phyloP scores from a whole-genome alignment of 192 early-diverging fungal species.

The Backusella luteola region DNA sequence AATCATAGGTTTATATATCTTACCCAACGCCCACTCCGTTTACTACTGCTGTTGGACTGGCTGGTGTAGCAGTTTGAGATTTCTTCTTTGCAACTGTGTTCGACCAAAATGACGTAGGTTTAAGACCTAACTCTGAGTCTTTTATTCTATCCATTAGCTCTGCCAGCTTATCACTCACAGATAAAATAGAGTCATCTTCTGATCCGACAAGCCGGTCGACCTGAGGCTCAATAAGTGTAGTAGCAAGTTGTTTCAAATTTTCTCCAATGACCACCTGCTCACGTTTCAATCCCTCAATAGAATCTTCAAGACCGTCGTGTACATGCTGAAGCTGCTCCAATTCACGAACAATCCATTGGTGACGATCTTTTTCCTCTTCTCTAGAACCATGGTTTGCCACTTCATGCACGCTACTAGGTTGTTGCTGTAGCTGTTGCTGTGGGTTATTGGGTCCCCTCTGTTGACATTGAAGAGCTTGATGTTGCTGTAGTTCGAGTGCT shows the following conservation, averaged over 20 bases:
- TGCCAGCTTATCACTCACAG: constrained; percentile 31
- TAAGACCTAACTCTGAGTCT: constrained; percentile 19
- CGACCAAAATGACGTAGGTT: neutral
- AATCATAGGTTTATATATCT: neutral
- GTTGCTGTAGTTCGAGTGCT: neutral
- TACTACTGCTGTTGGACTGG: neutral
- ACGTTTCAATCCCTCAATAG: constrained; percentile 45
- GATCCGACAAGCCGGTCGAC: constrained; percentile 27
- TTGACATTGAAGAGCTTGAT: constrained; percentile 12
- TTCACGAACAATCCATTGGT: constrained; percentile 46
- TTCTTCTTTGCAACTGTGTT: neutral
- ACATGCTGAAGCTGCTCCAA: constrained; percentile 44
- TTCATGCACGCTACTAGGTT: constrained; percentile 7
- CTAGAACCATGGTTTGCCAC: constrained; percentile 13
- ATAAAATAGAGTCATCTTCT: constrained; percentile 38
- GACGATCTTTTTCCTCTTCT: constrained; percentile 37
- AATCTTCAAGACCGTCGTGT: constrained; percentile 40
- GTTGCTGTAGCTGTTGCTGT: constrained; percentile 19
- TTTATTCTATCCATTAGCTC: constrained; percentile 33
- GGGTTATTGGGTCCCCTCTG: neutral
- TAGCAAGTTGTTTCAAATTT: constrained; percentile 33
- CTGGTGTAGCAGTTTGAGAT: neutral
- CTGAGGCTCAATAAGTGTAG: constrained; percentile 37
- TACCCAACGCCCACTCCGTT: neutral
- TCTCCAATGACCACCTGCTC: constrained; percentile 46